Evolutionary conservation across 2,329 filamentous ascomycete genomes (phyloP), one percentile per base, ranked within the genome.

Genomic region (Fusarium tupiense): DNA sequence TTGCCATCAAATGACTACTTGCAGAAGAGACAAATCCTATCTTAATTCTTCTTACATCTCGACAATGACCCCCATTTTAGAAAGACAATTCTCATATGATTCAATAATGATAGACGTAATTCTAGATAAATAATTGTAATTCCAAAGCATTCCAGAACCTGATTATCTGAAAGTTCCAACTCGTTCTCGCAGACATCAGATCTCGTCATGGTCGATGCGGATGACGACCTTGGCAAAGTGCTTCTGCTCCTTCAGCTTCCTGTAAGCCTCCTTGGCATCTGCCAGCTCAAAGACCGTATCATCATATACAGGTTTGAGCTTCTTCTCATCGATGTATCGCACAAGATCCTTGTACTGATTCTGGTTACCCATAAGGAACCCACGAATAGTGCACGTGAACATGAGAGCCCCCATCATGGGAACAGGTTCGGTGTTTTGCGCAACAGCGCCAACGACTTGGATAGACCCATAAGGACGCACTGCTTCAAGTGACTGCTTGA

Each of bases 401-500:
- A 77, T 40, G 12, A 83, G 43, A 24, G 71, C 74, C 8, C 64
- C 65, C 43, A 80, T 69, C 44, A 81, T 54, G 20, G 78, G 77
- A 4, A 81, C 78, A 2, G 61, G 47, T 22, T 76, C 72, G 1
- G 47, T 59, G 9, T 56, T 43, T 17, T 75, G 73, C 26, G 77
- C 81, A 9, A 84, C 73, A 13, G 78, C 70, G 1, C 83, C 83
- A 17, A 80, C 72, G 5, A 82, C 46, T 6, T 72, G 67, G 29
- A 86, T 68, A 9, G 83, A n/a, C 0, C 84, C 84, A 20, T 83
- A 79, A 0, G 76, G 61, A 1, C 79, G 73, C 2, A 90, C 82
- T 4, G 87, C 87, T 71, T 86, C 86, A 46, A 92, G 81, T 6
- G 85, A 87, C 77, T 91, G 85, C 7, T 82, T 76, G 72, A 93